A percentile compares a stretch with the other conserved stretches of the same genome.
Evolutionary conservation across 768 basidiomycete genomes (phyloP).

Genomic region (Suillus plorans): DNA sequence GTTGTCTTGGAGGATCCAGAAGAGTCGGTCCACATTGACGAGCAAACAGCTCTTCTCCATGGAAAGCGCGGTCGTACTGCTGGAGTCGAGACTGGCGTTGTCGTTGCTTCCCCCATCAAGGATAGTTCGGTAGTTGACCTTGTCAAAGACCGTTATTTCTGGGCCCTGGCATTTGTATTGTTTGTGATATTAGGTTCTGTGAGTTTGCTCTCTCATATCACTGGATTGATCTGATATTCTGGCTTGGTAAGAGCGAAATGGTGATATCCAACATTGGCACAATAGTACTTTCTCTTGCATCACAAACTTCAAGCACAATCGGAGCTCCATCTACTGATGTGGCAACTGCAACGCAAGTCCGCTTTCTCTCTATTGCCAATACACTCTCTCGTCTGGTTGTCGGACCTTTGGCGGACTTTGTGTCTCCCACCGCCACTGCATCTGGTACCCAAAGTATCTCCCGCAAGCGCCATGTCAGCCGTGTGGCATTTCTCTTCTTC

Average conservation of each 20-base stretch:
- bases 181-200: slow-evolving; percentile 67
- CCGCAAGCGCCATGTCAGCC: slow-evolving; percentile 57
- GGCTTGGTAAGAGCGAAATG: slow-evolving; percentile 63
- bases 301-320: slow-evolving; percentile 14
- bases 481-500: slow-evolving; percentile 57
- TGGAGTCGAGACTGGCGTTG: slow-evolving; percentile 22
- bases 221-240: neutral
- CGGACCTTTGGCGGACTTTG: slow-evolving; percentile 70
- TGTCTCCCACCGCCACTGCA: slow-evolving; percentile 60
- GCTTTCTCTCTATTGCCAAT: slow-evolving; percentile 67
- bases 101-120: slow-evolving; percentile 17
- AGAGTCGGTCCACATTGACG: slow-evolving; percentile 21
- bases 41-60: slow-evolving; percentile 31
- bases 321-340: slow-evolving; percentile 28
- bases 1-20: slow-evolving; percentile 8
- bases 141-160: slow-evolving; percentile 58
- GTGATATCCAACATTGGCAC: slow-evolving; percentile 81
- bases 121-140: slow-evolving; percentile 40
- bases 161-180: slow-evolving; percentile 55
- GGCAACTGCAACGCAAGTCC: slow-evolving; percentile 64
- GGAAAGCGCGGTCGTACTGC: slow-evolving; percentile 9
- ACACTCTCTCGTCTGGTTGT: slow-evolving; percentile 66
- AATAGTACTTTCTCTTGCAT: slow-evolving; percentile 64
- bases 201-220: slow-evolving; percentile 28
- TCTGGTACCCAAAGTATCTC: slow-evolving; percentile 35